These are phyloP conservation scores for Alternaria sp. DNA, from an alignment of 2,329 filamentous ascomycete genomes.

Conservation along the genomic window DNA sequence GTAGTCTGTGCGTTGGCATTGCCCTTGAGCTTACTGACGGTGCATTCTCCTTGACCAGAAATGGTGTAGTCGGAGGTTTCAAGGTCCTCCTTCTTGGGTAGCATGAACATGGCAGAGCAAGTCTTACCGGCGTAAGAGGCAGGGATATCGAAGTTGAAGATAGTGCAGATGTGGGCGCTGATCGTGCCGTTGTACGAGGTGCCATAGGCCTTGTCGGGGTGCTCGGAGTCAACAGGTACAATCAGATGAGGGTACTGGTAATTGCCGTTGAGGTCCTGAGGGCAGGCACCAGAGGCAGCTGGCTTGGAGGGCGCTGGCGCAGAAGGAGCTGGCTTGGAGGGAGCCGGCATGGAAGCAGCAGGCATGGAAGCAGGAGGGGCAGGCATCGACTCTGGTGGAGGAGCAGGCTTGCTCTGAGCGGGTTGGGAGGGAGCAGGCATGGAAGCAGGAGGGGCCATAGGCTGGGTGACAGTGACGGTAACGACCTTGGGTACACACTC, in stretches of 20 bases:
- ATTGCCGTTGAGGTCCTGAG: conserved; percentile 34
- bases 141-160: conserved; percentile 77
- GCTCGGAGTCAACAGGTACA: conserved; percentile 65
- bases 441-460: not conserved
- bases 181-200: conserved; percentile 64
- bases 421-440: too few species aligned
- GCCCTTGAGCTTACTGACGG: conserved; percentile 61
- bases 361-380: not conserved
- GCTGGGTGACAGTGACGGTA: not conserved
- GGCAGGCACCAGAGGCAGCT: conserved; percentile 19
- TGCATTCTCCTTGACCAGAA: conserved; percentile 63
- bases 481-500: conserved; percentile 3
- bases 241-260: conserved; percentile 61
- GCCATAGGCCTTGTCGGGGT: conserved; percentile 62
- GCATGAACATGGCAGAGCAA: conserved; percentile 72
- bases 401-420: not conserved
- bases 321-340: not conserved
- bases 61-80: conserved; percentile 67
- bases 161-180: conserved; percentile 58
- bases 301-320: not conserved
- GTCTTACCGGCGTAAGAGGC: conserved; percentile 62
- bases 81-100: conserved; percentile 66
- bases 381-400: not conserved
- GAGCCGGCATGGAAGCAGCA: not conserved
- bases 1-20: conserved; percentile 62